Evolutionary conservation across 768 basidiomycete species (phyloP), one percentile per base, ranked within the genome.

Genomic region (Dictyophora rubrovolvata): DNA sequence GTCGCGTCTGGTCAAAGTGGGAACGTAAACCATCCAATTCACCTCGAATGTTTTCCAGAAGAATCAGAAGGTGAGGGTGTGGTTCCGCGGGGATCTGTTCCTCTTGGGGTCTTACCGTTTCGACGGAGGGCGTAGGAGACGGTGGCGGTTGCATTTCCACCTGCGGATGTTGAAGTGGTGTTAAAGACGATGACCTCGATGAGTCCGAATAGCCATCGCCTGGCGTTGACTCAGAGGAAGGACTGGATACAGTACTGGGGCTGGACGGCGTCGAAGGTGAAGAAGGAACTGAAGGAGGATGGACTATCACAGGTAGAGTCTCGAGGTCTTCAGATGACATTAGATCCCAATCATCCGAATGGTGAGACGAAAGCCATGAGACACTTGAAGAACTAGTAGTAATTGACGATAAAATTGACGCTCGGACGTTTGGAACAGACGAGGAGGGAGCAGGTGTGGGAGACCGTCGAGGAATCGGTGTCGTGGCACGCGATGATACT

Each of bases 301-400:
- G 42, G n/a, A n/a, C 42, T 42, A 22, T 17, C 8, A 22, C 17
- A 20, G 28, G 59, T 61, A 61, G 10, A 51, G 37, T 54, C 34
- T 37, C 23, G 28, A n/a, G 23, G 55, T 60, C 67, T 75, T 50
- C 50, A n/a, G 22, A 34, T 17, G 57, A 59, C 73, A 78, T 66
- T 68, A 75, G 61, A 72, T 72, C 71, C 36, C 75, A 71, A 63
- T 88, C 88, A 57, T 92, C 89, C 0, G 89, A 91, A 62, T 90
- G 85, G 61, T 87, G 85, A 17, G 79, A 81, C 3, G 79, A 79
- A 53, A 82, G 63, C 65, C 75, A 82, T 0, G 79, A 81, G 58
- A 66, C 62, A 6, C 62, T 65, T 5, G 60, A 58, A n/a, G 61
- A 55, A 12, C 55, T 56, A 11, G 73, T 74, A 16, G 60, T 66